These are phyloP conservation scores for Lachancea fermentati DNA, from an alignment of 805 yeast species.

Conservation along the genomic window DNA sequence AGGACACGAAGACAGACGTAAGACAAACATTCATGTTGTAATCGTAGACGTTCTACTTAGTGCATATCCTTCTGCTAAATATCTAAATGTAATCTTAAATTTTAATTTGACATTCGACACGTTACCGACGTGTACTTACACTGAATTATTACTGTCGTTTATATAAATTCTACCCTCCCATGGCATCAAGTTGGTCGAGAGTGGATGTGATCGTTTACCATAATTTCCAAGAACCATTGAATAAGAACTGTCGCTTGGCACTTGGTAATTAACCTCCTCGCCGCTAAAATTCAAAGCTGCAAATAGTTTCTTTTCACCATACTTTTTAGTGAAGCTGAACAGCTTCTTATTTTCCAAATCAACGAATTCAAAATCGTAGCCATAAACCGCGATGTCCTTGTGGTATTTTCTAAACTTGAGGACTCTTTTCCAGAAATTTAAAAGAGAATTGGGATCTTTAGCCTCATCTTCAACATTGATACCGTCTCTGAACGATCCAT, in stretches of 20 bases:
- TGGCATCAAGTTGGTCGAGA: constrained; percentile 32
- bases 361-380: constrained; percentile 37
- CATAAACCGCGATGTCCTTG: constrained; percentile 41
- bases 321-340: constrained; percentile 38
- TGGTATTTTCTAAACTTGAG: constrained; percentile 38
- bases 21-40: too few species aligned
- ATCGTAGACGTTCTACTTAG: too few species aligned
- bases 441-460: constrained; percentile 41
- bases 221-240: constrained; percentile 34
- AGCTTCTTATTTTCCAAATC: constrained; percentile 39
- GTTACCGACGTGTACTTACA: too few species aligned
- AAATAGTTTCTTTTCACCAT: constrained; percentile 29
- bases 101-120: too few species aligned
- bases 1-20: too few species aligned
- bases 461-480: constrained; percentile 44
- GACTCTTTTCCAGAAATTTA: constrained; percentile 41
- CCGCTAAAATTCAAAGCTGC: constrained; percentile 40
- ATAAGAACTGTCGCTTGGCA: constrained; percentile 28
- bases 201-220: constrained; percentile 13
- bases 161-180: constrained; percentile 45
- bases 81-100: too few species aligned
- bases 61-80: too few species aligned
- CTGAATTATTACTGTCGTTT: too few species aligned
- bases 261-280: constrained; percentile 29
- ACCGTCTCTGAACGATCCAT: constrained; percentile 21